Evolutionary conservation across 805 yeast species (phyloP).

Genomic region (Metschnikowia corniflorae): DNA sequence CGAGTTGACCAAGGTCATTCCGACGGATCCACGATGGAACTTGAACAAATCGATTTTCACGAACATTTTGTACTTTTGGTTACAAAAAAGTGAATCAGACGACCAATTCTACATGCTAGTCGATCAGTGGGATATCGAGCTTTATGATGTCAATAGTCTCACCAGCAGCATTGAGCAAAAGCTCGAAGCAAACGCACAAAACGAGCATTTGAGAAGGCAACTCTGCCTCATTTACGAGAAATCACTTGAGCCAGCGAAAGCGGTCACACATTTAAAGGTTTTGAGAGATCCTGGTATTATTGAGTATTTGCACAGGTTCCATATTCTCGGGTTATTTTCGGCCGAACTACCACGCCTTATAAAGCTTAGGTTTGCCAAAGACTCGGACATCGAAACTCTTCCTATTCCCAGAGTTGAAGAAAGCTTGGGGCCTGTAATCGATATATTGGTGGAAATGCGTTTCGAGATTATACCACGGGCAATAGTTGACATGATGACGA

Average conservation of each 20-base stretch:
- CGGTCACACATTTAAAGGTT: conserved; percentile 60
- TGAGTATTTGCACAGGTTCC: conserved; percentile 57
- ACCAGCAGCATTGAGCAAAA: conserved; percentile 45
- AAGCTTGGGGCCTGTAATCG: conserved; percentile 43
- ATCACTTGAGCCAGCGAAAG: conserved; percentile 54
- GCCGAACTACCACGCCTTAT: conserved; percentile 51
- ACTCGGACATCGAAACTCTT: conserved; percentile 34
- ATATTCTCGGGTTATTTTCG: conserved; percentile 52
- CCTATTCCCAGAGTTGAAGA: conserved; percentile 41
- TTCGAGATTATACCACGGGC: conserved; percentile 59
- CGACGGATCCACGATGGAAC: conserved; percentile 40
- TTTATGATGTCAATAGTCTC: conserved; percentile 48
- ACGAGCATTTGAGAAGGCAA: conserved; percentile 33
- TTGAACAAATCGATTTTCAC: conserved; percentile 27
- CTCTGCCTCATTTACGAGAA: conserved; percentile 54
- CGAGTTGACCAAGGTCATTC: conserved; percentile 53
- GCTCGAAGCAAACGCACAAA: conserved; percentile 27
- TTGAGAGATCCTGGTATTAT: conserved; percentile 54
- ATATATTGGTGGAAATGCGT: conserved; percentile 56
- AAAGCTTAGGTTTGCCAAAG: conserved; percentile 33
- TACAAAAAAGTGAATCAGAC: conserved; percentile 21
- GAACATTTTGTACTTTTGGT: conserved; percentile 49
- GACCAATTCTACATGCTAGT: conserved; percentile 42
- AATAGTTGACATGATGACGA: conserved; percentile 47
- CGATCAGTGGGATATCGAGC: conserved; percentile 52